phyloP scores from a whole-genome alignment of 1,139 yeast species.

The Lipomyces yarrowii region DNA sequence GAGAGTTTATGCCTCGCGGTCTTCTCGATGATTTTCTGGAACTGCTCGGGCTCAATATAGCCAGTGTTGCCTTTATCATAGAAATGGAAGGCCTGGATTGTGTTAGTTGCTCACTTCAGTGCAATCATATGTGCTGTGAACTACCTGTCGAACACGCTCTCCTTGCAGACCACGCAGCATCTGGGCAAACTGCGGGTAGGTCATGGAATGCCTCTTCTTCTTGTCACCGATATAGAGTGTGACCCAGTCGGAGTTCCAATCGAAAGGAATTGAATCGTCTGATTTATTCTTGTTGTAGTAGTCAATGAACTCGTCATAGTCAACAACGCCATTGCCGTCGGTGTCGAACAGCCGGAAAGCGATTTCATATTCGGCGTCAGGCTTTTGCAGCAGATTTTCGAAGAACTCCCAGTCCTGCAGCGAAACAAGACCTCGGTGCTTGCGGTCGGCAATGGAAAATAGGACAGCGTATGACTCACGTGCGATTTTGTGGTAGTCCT shows the following conservation, averaged over 20 bases:
- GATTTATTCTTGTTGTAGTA: constrained; percentile 44
- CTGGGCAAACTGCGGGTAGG: constrained; percentile 50
- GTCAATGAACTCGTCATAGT: constrained; percentile 46
- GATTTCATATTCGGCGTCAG: constrained; percentile 54
- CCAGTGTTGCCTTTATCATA: constrained; percentile 46
- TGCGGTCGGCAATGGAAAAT: constrained; percentile 49
- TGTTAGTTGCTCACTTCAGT: background rate
- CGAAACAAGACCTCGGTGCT: constrained; percentile 41
- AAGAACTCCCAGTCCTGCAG: constrained; percentile 48
- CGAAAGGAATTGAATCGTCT: constrained; percentile 46
- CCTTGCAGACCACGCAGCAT: constrained; percentile 51
- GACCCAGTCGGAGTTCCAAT: constrained; percentile 51
- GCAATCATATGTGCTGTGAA: background rate
- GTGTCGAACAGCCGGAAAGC: constrained; percentile 49
- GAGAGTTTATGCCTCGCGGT: constrained; percentile 50
- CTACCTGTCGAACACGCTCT: constrained; percentile 49
- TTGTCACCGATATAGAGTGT: constrained; percentile 47
- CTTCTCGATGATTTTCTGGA: constrained; percentile 45
- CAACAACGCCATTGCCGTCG: constrained; percentile 46
- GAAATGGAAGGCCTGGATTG: constrained; percentile 43
- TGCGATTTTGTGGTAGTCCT: constrained; percentile 48
- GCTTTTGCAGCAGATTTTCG: constrained; percentile 45
- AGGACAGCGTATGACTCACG: constrained; percentile 50
- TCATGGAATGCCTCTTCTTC: constrained; percentile 45
- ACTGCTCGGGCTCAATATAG: constrained; percentile 48